Base-by-base conservation (phyloP, 2,329 filamentous ascomycete genomes). In the Calonectria ilicicola region DNA sequence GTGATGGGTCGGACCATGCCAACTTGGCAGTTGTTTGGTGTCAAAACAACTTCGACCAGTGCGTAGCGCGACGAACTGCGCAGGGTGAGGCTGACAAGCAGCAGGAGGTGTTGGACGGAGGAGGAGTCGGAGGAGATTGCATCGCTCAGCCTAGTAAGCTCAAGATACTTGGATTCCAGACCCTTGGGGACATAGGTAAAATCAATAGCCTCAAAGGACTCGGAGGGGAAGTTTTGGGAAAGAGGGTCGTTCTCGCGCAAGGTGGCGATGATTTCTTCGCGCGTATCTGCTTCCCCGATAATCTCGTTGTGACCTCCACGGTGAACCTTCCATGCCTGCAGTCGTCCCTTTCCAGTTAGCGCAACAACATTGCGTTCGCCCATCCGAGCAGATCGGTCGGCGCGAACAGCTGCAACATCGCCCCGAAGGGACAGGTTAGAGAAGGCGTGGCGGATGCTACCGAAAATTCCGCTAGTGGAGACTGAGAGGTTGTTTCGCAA, bases 311-410 rank as follows among this genome's bases (percentile, higher is more conserved):
- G 94, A 40, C 96, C 96, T 73, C 94, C 94, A 82, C 96, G 95
- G 80, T 96, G 95, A 51, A 98, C 89, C 80, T 93, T 94, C 97
- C 97, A 99, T 9, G 93, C 89, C 78, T 97, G 93, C 29, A 99
- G 85, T 70, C 92, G 90, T 32, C 94, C 96, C 78, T 93, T 93
- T 67, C 91, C 89, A 2, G 95, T 97, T 17, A 93, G 91, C 44
- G 96, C 92, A 58, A 98, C 90, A 40, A 98, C 89, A 77, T 96
- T 95, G 81, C 96, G 92, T 83, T 98, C 95, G 27, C 95, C 96
- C 75, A 95, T 92, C 70, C 92, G 91, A 44, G 89, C 88, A 12
- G 93, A 92, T 65, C 90, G 88, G 51, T 94, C 94, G 29, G 95
- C 92, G 77, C 92, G 91, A 44, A 98, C 92, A 35, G 96, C 95